Conservation (phyloP, 257 asterid species). For the Capsicum chinense region DNA sequence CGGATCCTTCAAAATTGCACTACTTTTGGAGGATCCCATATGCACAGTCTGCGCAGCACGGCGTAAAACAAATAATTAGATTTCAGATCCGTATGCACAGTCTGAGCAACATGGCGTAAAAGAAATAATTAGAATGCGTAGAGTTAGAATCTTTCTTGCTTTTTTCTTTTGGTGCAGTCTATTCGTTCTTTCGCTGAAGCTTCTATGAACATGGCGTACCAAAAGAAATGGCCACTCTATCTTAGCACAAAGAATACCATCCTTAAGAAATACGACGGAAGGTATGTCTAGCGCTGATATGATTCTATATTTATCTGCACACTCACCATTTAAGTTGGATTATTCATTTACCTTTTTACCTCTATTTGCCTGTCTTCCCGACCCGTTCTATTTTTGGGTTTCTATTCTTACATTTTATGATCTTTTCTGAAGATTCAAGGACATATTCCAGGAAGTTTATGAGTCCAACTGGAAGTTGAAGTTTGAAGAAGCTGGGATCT, state of each 20-base stretch:
- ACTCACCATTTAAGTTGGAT: background rate
- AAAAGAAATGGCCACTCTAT: slow-evolving; percentile 97
- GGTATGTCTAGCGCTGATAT: slow-evolving; percentile 47
- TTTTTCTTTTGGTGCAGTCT: slow-evolving; percentile 56
- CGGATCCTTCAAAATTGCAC: slow-evolving; percentile 17
- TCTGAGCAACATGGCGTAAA: background rate
- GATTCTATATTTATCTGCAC: background rate
- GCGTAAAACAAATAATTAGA: background rate
- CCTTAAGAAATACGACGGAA: slow-evolving; percentile 96
- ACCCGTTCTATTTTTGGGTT: slow-evolving; percentile 4
- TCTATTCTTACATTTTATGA: slow-evolving; percentile 24
- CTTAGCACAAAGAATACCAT: slow-evolving; percentile 98
- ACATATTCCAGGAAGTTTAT: slow-evolving; percentile 93
- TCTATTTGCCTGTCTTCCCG: background rate
- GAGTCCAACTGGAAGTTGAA: slow-evolving; percentile 84
- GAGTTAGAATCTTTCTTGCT: slow-evolving; percentile 1
- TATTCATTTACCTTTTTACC: background rate
- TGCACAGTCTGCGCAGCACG: background rate
- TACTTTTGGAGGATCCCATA: background rate
- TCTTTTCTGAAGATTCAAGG: slow-evolving; percentile 78
- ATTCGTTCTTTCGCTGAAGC: slow-evolving; percentile 88
- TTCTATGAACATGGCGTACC: slow-evolving; percentile 85
- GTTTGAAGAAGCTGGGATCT: slow-evolving; percentile 87
- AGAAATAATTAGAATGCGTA: background rate
- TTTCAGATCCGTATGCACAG: background rate